A percentile compares a stretch with the other conserved stretches of the same genome.
Conservation (phyloP, 305 asterid species). For the Solanum aculeatissimum region DNA sequence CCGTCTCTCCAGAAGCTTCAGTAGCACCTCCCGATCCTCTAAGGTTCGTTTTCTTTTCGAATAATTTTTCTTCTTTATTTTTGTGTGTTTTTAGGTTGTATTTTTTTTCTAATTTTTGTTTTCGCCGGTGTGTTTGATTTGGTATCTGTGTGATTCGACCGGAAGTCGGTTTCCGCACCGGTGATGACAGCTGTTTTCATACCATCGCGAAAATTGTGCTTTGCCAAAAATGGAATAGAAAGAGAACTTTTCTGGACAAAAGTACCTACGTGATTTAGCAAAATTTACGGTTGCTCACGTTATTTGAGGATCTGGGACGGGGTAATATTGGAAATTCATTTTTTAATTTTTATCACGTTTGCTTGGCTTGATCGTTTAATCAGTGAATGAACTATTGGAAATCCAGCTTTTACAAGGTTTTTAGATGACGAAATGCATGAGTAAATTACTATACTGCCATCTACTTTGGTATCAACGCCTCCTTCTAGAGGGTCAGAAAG, state of each 20-base stretch:
- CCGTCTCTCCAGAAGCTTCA: slow-evolving; percentile 9
- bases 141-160: background rate
- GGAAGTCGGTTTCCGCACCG: background rate
- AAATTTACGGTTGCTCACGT: background rate
- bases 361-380: background rate
- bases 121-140: background rate
- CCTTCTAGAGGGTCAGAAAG: background rate
- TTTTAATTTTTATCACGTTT: background rate
- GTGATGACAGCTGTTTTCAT: background rate
- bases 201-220: background rate
- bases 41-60: slow-evolving; percentile 7
- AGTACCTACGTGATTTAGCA: background rate
- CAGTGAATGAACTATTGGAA: background rate
- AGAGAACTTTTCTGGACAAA: background rate
- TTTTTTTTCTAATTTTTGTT: background rate
- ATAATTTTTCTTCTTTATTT: background rate
- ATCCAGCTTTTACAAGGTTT: background rate
- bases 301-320: background rate
- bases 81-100: background rate
- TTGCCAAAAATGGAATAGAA: background rate
- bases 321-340: background rate
- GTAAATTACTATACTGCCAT: background rate
- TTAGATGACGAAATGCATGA: background rate
- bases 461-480: background rate
- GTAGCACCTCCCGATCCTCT: slow-evolving; percentile 3